Evolutionary conservation across 169 alveolate species (phyloP).

Genomic region (Plasmodium falciparum): DNA sequence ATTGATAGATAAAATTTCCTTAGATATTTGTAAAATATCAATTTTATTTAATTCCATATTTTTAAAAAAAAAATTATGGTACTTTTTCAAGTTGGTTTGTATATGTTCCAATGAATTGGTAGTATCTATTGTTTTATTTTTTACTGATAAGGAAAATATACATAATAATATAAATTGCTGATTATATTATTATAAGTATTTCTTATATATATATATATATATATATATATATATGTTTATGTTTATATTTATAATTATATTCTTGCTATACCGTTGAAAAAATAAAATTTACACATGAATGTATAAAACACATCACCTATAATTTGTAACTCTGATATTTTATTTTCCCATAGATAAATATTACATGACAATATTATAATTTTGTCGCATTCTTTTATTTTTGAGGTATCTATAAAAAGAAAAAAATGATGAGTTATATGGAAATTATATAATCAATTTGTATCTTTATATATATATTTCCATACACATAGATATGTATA

Average conservation of each 20-base stretch:
- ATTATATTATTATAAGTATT: background rate
- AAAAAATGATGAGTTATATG: background rate
- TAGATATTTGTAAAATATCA: slow-evolving; percentile 53
- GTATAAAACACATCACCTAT: slow-evolving; percentile 31
- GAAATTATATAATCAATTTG: background rate
- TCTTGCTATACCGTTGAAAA: slow-evolving; percentile 40
- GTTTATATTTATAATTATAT: background rate
- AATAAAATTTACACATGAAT: slow-evolving; percentile 31
- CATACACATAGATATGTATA: background rate
- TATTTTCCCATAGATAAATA: slow-evolving; percentile 41
- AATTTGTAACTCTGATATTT: slow-evolving; percentile 24
- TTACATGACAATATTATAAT: slow-evolving; percentile 50
- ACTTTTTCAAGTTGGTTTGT: slow-evolving; percentile 1
- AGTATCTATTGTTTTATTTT: background rate
- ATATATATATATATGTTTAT: background rate
- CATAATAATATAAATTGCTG: no score
- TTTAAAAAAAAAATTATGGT: slow-evolving; percentile 38
- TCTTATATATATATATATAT: background rate
- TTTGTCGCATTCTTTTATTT: slow-evolving; percentile 59
- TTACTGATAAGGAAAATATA: slow-evolving; percentile 1
- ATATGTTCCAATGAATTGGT: slow-evolving; percentile 13
- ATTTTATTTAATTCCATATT: slow-evolving; percentile 45
- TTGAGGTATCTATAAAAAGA: slow-evolving; percentile 8
- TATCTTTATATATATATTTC: background rate
- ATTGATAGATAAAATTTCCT: slow-evolving; percentile 44